Evolutionary conservation across 2,329 filamentous ascomycete genomes (phyloP).

Genomic region (Arthrobotrys musiformis): DNA sequence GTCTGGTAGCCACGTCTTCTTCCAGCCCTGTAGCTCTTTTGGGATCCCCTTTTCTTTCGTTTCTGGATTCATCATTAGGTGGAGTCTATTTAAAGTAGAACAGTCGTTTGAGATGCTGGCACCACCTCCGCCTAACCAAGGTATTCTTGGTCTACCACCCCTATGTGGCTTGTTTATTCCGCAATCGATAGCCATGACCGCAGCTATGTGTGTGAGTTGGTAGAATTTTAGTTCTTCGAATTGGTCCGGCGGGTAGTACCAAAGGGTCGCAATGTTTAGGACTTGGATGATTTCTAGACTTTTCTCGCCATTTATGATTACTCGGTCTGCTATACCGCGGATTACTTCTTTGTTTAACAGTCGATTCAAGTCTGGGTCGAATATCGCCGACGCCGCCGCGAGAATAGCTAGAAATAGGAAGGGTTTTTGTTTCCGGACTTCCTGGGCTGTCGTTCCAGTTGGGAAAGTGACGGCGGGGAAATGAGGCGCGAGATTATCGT

Average conservation of each 20-base stretch:
- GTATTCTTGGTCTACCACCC: constrained; percentile 31
- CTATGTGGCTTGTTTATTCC: constrained; percentile 56
- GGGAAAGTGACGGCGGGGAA: constrained; percentile 59
- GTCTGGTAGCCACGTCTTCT: constrained; percentile 55
- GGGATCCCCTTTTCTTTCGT: constrained; percentile 35
- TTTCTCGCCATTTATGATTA: constrained; percentile 60
- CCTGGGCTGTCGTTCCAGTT: constrained; percentile 55
- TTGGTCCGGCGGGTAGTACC: constrained; percentile 59
- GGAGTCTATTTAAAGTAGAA: constrained; percentile 25
- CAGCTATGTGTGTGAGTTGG: constrained; percentile 59
- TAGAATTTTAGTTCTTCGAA: constrained; percentile 60
- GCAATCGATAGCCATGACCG: constrained; percentile 59
- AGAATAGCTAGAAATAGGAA: constrained; percentile 60
- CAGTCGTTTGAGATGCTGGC: constrained; percentile 14
- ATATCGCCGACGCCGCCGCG: constrained; percentile 57
- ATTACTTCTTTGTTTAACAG: constrained; percentile 58
- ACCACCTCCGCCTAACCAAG: constrained; percentile 15
- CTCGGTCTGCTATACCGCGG: constrained; percentile 57
- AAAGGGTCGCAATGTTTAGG: constrained; percentile 56
- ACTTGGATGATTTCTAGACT: constrained; percentile 59
- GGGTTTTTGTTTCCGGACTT: constrained; percentile 58
- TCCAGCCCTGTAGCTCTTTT: constrained; percentile 34
- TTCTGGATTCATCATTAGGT: constrained; percentile 30
- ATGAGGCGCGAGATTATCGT: constrained; percentile 58
- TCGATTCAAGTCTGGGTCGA: constrained; percentile 56